Evolutionary conservation across 768 basidiomycete species (phyloP).

Genomic region (Suillus weaverae): DNA sequence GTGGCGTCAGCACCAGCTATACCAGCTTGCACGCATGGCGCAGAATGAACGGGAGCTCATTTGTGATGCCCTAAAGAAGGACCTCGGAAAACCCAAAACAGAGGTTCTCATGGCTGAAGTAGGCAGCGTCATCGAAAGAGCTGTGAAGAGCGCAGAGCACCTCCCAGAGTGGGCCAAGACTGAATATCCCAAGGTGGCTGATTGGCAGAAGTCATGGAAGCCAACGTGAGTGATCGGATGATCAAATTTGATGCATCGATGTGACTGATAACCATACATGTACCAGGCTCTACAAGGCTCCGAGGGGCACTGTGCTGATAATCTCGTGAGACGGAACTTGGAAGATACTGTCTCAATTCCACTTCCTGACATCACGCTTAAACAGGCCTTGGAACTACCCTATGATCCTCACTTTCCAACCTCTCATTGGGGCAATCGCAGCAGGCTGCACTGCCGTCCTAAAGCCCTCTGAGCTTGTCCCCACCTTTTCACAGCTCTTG

Average conservation of each 20-base stretch:
- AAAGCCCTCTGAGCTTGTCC: conserved; percentile 63
- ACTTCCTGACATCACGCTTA: background rate
- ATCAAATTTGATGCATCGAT: background rate
- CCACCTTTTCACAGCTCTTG: conserved; percentile 49
- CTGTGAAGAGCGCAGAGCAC: conserved; percentile 44
- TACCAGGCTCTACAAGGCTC: conserved; percentile 43
- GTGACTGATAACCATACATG: background rate
- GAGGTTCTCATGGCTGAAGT: conserved; percentile 45
- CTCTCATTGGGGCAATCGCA: conserved; percentile 68
- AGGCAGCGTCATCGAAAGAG: conserved; percentile 40
- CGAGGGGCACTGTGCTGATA: conserved; percentile 63
- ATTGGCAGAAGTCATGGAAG: conserved; percentile 50
- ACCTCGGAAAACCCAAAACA: conserved; percentile 49
- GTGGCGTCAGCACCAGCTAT: conserved; percentile 66
- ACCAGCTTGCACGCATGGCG: conserved; percentile 57
- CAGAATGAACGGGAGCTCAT: conserved; percentile 62
- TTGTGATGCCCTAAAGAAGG: conserved; percentile 41
- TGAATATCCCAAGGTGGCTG: conserved; percentile 36
- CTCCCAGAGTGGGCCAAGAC: conserved; percentile 61
- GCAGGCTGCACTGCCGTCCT: conserved; percentile 67
- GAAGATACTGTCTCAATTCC: background rate
- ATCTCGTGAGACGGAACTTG: conserved; percentile 56
- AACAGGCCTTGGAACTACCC: conserved; percentile 73
- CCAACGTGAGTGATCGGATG: conserved; percentile 35
- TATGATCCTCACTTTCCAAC: conserved; percentile 51